Conservation (phyloP, 2,329 filamentous ascomycete genomes). For the Fusarium guadeloupense region DNA sequence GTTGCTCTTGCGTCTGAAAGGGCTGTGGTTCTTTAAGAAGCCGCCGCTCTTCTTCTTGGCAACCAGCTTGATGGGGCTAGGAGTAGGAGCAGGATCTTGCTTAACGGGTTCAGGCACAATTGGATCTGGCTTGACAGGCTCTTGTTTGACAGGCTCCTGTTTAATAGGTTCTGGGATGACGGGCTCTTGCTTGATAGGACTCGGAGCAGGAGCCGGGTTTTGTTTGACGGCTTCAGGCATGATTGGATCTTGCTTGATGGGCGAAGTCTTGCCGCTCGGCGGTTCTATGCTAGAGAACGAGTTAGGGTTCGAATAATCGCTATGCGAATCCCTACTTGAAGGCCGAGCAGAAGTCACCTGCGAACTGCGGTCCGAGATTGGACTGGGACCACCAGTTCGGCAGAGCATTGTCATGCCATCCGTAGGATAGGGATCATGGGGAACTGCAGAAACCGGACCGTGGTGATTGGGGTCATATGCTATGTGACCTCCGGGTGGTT, state of each 20-base stretch:
- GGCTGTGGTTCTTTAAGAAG: slow-evolving; percentile 93
- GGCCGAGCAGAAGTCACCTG: slow-evolving; percentile 71
- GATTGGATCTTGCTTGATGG: slow-evolving; percentile 68
- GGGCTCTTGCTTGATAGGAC: slow-evolving; percentile 64
- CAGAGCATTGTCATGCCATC: slow-evolving; percentile 99
- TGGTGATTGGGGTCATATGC: slow-evolving; percentile 62
- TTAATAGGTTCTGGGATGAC: neutral
- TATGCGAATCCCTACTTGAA: slow-evolving; percentile 86
- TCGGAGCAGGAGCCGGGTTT: no score
- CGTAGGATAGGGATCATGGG: slow-evolving; percentile 92
- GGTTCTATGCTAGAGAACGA: slow-evolving; percentile 89
- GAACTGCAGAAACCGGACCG: slow-evolving; percentile 72
- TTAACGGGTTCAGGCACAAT: neutral
- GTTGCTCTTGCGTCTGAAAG: slow-evolving; percentile 91
- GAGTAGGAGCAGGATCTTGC: slow-evolving; percentile 10
- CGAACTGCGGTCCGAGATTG: slow-evolving; percentile 63
- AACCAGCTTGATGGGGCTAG: slow-evolving; percentile 70
- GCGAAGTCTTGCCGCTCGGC: slow-evolving; percentile 76
- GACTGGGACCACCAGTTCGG: slow-evolving; percentile 77
- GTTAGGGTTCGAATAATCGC: slow-evolving; percentile 88
- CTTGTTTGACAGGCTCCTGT: neutral
- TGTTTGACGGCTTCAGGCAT: slow-evolving; percentile 9
- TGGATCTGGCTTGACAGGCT: slow-evolving; percentile 70
- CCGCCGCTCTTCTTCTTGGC: slow-evolving; percentile 79
- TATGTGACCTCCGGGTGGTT: slow-evolving; percentile 31